Evolutionary conservation across 2,329 filamentous ascomycete genomes (phyloP), one percentile per base, ranked within the genome.

Genomic region (Blastomyces percursus): DNA sequence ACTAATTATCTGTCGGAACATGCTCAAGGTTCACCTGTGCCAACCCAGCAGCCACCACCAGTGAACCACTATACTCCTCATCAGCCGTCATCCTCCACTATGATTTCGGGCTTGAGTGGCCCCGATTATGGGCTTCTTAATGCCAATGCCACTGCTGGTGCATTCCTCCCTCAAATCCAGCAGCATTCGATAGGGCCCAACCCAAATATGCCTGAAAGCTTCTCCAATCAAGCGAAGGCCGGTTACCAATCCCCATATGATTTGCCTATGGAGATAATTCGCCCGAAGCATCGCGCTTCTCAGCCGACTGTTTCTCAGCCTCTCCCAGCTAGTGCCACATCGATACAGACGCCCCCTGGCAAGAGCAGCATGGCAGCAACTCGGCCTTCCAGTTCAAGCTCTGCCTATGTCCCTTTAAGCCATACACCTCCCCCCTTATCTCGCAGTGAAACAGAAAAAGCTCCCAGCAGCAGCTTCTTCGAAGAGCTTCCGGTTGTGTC

Each of bases 191-290:
- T 24, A 19, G 42, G 35, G 12, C n/a, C 57, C 8, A 42, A 46
- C 11, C 16, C 27, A 44, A 46, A 66, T 63, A 86, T 85, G 75
- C 80, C 84, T 0, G 86, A 95, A 72, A 97, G 93, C 75, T 99
- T 96, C 74, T 90, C 84, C 6, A 88, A 93, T 74, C 95, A 95
- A 74, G 80, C 90, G 2, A 97, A 96, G 75, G 90, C 90, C 62
- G 92, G 93, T 8, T 99, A 99, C 73, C 83, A 88, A 58, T 97
- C 93, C 24, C 94, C 94, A 0, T 99, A 96, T 70, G 95, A 99
- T 76, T 80, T 99, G 24, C 94, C 94, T 3, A 90, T 94, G 76
- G 93, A 96, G 61, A 83, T 99, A 38, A 83, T 81, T 32, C 73
- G 75, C 32, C 76, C 88, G 63, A 83, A 83, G 61, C 75, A 82